These are phyloP conservation scores for Chrysochromulina tobinii DNA, from an alignment of 78 protist species.

Conservation along the genomic window DNA sequence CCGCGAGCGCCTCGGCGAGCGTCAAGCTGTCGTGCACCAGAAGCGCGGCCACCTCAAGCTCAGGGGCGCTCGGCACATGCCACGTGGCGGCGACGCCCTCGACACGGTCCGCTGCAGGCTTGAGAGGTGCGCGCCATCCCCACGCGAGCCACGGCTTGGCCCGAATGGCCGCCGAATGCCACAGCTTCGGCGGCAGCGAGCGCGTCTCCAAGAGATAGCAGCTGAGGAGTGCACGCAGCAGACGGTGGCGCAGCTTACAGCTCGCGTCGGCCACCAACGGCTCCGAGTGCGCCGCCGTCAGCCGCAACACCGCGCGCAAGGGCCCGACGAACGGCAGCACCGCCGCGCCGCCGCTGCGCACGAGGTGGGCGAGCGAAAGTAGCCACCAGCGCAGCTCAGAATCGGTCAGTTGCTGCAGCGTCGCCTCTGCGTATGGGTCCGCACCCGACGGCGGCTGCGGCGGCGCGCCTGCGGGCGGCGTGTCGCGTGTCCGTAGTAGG, in stretches of 20 bases:
- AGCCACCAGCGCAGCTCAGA: background rate
- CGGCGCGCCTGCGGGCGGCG: background rate
- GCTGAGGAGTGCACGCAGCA: background rate
- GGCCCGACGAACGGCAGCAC: background rate
- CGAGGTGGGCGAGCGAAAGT: background rate
- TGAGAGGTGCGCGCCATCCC: background rate
- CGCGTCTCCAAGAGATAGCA: background rate
- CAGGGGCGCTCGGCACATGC: background rate
- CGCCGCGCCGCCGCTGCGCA: background rate
- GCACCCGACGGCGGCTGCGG: too few species aligned
- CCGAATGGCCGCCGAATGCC: background rate
- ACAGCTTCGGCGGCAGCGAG: background rate
- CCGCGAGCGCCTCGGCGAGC: background rate
- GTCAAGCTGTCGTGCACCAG: background rate
- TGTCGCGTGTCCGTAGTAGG: background rate
- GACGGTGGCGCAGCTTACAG: background rate
- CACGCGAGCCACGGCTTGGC: background rate
- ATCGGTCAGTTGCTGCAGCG: background rate
- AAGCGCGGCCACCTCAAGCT: background rate
- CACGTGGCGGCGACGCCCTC: background rate
- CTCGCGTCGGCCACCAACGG: background rate
- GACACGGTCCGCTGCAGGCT: background rate
- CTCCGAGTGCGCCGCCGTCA: background rate
- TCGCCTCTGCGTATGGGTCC: background rate
- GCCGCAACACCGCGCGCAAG: background rate